phyloP scores from a whole-genome alignment of 257 asterid species.

The Capsicum chinense region DNA sequence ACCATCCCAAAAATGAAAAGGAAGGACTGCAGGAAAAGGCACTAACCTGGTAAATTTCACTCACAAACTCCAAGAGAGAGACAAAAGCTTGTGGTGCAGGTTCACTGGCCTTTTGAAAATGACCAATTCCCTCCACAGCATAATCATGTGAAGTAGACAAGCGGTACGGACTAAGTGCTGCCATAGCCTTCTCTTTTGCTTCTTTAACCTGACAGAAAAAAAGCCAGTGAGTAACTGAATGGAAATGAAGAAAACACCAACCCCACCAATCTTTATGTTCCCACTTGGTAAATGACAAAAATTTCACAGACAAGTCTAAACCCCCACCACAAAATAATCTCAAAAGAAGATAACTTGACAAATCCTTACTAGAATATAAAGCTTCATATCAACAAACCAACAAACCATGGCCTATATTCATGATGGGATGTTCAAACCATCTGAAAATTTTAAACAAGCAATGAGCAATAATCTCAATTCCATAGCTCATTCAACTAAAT shows the following conservation, averaged over 20 bases:
- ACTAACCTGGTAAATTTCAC: constrained; percentile 92
- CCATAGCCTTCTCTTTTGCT: constrained; percentile 90
- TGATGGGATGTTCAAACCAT: not conserved
- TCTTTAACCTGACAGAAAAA: constrained; percentile 74
- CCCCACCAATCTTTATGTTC: not conserved
- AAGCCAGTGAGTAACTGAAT: constrained; percentile 27
- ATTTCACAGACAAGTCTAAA: not conserved
- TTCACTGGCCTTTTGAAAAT: constrained; percentile 57
- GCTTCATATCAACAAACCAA: not conserved
- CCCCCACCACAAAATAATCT: not conserved
- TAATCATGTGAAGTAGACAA: constrained; percentile 56
- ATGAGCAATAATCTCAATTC: not conserved
- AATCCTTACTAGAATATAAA: not conserved
- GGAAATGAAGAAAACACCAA: constrained; percentile 8
- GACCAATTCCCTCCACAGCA: constrained; percentile 57
- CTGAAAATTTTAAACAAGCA: not conserved
- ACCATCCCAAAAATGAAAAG: constrained; percentile 17
- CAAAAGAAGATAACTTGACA: constrained; percentile 13
- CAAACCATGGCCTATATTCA: not conserved
- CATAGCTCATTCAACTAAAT: not conserved
- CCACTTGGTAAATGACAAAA: not conserved
- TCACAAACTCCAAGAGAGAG: constrained; percentile 88
- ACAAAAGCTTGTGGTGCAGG: constrained; percentile 68
- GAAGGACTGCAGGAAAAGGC: constrained; percentile 31
- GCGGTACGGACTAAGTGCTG: constrained; percentile 68